Percentiles rank a stretch among this genome's conserved stretches.
These are phyloP conservation scores for Plasmodium inui DNA, from an alignment of 169 alveolate genomes.

Conservation along the genomic window DNA sequence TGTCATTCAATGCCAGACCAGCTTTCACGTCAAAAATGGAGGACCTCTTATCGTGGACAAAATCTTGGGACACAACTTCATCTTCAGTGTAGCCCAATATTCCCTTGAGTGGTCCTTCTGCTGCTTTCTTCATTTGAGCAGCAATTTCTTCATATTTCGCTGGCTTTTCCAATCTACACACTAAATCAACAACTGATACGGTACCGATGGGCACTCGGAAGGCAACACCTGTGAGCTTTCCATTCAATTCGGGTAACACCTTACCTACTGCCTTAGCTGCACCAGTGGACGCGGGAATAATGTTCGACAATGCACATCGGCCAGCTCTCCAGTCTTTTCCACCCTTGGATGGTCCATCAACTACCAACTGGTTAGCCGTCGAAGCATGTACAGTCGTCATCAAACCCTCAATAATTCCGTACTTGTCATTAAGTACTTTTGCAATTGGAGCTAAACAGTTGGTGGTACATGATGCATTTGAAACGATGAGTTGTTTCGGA, in stretches of 20 bases:
- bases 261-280: slow-evolving; percentile 99
- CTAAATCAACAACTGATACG: slow-evolving; percentile 99
- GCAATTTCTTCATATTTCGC: slow-evolving; percentile 96
- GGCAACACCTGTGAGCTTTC: slow-evolving; percentile 99
- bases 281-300: slow-evolving; percentile 99
- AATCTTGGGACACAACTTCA: slow-evolving; percentile 97
- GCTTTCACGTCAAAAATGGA: slow-evolving; percentile 98
- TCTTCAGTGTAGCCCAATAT: slow-evolving; percentile 97
- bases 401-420: slow-evolving; percentile 98
- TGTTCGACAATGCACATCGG: slow-evolving; percentile 97
- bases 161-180: slow-evolving; percentile 96
- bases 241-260: slow-evolving; percentile 97
- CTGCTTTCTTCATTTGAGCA: slow-evolving; percentile 95
- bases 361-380: slow-evolving; percentile 98
- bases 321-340: slow-evolving; percentile 99
- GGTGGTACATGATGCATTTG: slow-evolving; percentile 99
- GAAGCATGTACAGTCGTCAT: slow-evolving; percentile 99
- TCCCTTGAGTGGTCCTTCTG: slow-evolving; percentile 95
- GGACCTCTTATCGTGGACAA: slow-evolving; percentile 94
- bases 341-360: slow-evolving; percentile 99
- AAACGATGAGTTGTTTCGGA: slow-evolving; percentile 91
- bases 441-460: slow-evolving; percentile 99
- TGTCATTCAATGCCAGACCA: slow-evolving; percentile 96
- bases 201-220: slow-evolving; percentile 99
- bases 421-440: slow-evolving; percentile 97